These are phyloP conservation scores for Fragaria ananassa DNA, from an alignment of 306 rosid species.

Conservation along the genomic window DNA sequence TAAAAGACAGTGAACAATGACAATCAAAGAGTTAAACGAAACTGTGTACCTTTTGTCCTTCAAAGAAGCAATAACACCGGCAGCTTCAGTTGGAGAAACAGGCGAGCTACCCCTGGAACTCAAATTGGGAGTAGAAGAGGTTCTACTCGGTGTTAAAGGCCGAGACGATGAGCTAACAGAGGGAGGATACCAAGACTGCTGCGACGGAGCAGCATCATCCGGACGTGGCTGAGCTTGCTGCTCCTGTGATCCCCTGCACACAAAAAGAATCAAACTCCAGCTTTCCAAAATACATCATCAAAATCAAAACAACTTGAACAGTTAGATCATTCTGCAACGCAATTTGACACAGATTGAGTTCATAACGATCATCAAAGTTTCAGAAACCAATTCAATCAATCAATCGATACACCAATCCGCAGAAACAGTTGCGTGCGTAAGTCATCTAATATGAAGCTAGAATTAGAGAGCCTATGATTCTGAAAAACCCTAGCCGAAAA, in stretches of 20 bases:
- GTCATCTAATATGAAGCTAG: not conserved
- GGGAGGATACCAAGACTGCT: conserved; percentile 84
- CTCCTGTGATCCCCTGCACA: conserved; percentile 78
- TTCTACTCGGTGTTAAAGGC: conserved; percentile 59
- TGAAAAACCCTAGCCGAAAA: conserved; percentile 1
- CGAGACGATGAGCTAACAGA: conserved; percentile 64
- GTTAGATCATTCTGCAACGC: not conserved
- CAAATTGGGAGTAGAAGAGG: conserved; percentile 48
- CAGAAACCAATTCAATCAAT: not conserved
- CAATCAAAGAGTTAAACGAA: not conserved
- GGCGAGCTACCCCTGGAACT: conserved; percentile 40
- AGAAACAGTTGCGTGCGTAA: not conserved
- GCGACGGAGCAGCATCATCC: conserved; percentile 55
- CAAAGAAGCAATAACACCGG: conserved; percentile 59
- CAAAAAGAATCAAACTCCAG: not conserved
- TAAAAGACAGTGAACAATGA: not conserved
- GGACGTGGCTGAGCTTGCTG: conserved; percentile 59
- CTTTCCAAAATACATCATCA: not conserved
- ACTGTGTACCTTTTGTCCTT: conserved; percentile 67
- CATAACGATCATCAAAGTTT: not conserved
- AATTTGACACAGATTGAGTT: not conserved
- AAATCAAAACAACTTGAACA: not conserved
- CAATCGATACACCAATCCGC: not conserved
- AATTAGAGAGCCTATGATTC: not conserved
- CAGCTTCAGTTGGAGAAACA: conserved; percentile 84